These are phyloP conservation scores for Hyaloscypha finlandica DNA, from an alignment of 495 filamentous ascomycete species.

Conservation along the genomic window DNA sequence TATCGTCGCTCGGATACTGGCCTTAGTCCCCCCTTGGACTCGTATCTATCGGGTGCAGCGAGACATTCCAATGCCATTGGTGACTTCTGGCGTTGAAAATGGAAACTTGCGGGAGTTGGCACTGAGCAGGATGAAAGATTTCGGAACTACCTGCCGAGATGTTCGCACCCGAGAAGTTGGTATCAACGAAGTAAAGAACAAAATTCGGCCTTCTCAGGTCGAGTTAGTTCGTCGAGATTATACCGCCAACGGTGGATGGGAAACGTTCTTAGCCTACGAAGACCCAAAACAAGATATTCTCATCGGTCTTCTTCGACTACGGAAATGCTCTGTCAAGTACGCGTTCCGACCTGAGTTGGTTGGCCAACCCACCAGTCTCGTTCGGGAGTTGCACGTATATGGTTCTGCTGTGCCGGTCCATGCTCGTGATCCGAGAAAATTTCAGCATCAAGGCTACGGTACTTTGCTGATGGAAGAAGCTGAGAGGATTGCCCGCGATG, in stretches of 20 bases:
- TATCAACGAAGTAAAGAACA: slow-evolving; percentile 98
- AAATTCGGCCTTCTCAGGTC: slow-evolving; percentile 93
- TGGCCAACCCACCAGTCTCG: slow-evolving; percentile 84
- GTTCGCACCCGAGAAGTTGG: slow-evolving; percentile 98
- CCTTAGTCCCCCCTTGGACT: slow-evolving; percentile 95
- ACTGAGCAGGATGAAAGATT: slow-evolving; percentile 95
- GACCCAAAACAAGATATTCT: slow-evolving; percentile 98
- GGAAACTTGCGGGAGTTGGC: slow-evolving; percentile 94
- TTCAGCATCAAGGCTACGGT: slow-evolving; percentile 97
- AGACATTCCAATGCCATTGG: slow-evolving; percentile 98
- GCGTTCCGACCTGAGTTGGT: slow-evolving; percentile 89
- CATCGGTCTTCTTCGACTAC: slow-evolving; percentile 84
- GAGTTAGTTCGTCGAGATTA: slow-evolving; percentile 97
- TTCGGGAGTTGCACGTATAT: slow-evolving; percentile 95
- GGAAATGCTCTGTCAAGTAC: slow-evolving; percentile 85
- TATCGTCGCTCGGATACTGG: slow-evolving; percentile 90
- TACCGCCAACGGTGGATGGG: slow-evolving; percentile 92
- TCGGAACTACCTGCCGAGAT: slow-evolving; percentile 94
- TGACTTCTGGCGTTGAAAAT: slow-evolving; percentile 96
- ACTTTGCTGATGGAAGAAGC: slow-evolving; percentile 98
- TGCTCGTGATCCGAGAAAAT: slow-evolving; percentile 89
- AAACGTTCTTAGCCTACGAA: slow-evolving; percentile 97
- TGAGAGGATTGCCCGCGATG: slow-evolving; percentile 88
- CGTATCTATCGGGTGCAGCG: slow-evolving; percentile 98
- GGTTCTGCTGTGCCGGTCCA: slow-evolving; percentile 94